A percentile compares a stretch with the other conserved stretches of the same genome.
Conservation (phyloP, 768 basidiomycete genomes). For the Lentinula detonsa region DNA sequence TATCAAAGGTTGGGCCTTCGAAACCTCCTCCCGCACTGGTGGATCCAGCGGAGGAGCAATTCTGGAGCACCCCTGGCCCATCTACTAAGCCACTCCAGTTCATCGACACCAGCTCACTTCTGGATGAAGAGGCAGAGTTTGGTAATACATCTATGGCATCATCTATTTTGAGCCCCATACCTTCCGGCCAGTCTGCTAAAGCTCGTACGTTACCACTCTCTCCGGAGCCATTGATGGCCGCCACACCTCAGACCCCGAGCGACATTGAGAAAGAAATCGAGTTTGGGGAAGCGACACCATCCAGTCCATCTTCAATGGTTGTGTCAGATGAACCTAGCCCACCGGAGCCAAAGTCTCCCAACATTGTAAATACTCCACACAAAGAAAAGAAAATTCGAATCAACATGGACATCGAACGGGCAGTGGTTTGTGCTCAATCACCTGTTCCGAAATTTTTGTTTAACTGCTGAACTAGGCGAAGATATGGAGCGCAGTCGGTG, state of each 20-base stretch:
- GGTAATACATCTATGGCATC: conserved; percentile 46
- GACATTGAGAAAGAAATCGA: background rate
- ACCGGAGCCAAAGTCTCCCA: background rate
- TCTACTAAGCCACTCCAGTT: conserved; percentile 57
- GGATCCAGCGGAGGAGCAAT: conserved; percentile 36
- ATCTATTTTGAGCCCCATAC: conserved; percentile 26
- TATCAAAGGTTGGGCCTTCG: conserved; percentile 14
- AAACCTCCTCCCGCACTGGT: conserved; percentile 11
- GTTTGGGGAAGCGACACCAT: conserved; percentile 9
- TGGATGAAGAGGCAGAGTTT: conserved; percentile 60
- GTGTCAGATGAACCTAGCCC: background rate
- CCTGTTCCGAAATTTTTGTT: background rate
- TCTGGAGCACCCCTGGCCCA: conserved; percentile 57
- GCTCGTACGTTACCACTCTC: background rate
- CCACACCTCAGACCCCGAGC: background rate
- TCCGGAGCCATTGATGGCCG: background rate
- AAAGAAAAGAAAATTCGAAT: conserved; percentile 37
- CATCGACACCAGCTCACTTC: conserved; percentile 45
- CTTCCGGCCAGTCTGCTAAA: conserved; percentile 5
- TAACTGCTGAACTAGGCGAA: conserved; percentile 38
- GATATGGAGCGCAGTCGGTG: conserved; percentile 64
- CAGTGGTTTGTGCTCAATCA: conserved; percentile 40
- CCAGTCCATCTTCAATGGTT: background rate
- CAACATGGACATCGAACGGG: conserved; percentile 59
- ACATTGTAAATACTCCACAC: conserved; percentile 5